Evolutionary conservation across 2,329 filamentous ascomycete species (phyloP), one percentile per base, ranked within the genome.

Genomic region (Botrytis deweyae): DNA sequence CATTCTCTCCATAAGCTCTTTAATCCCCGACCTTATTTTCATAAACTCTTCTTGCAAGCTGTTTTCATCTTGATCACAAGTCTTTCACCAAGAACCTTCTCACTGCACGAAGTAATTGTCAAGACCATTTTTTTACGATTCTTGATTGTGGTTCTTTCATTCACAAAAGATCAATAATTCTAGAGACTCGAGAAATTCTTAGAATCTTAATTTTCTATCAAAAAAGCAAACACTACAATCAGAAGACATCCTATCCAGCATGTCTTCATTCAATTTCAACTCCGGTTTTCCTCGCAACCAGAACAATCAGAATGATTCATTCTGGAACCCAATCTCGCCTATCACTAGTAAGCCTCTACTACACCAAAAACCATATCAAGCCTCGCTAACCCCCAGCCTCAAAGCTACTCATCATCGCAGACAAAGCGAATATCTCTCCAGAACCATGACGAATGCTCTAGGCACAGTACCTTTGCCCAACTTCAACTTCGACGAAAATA

Each of bases 301-400:
- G 1, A n/a, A 16, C 5, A 0, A 0, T 1, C 25, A 55, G 6
- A 14, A 52, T 7, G 10, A 4, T 3, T 16, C 49, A 1, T n/a
- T 55, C 25, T 55, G 49, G 25, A n/a, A 52, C 25, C 49, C 25
- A 6, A 52, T 1, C 38, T 25, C n/a, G 0, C 52, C 52, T 18
- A 2, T 18, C 8, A 0, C 12, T 7, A 7, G 52, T 55, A 16
- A 55, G 6, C 2, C 5, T 16, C 8, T 4, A 1, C n/a, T 9
- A 7, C 0, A 6, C 2, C 52, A 55, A 29, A 29, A 0, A 16
- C 1, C 14, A 29, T 0, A n/a, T 0, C 4, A 55, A 3, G 0
- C 10, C 4, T 52, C 25, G 25, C 49, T 52, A n/a, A 52, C 1
- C 4, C 25, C 0, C 25, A 6, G 16, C 0, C 25, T 2, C 1